These are phyloP conservation scores for Cladophialophora chaetospira DNA, from an alignment of 2,329 filamentous ascomycete species.

Conservation along the genomic window DNA sequence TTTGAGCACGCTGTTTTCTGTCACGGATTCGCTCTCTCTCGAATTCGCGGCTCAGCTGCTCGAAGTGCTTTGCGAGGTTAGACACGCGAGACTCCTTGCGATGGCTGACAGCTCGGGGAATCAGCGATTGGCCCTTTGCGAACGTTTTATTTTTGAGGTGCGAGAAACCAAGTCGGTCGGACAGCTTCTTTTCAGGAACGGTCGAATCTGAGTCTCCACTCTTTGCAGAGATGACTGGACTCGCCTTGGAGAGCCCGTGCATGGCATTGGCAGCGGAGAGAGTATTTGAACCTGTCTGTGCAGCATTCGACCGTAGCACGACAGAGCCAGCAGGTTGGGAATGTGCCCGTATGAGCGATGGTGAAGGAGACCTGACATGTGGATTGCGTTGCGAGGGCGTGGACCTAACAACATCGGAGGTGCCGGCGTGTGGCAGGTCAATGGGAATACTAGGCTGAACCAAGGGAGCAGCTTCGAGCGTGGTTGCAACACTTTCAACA, in stretches of 20 bases:
- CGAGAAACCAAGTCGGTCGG: conserved; percentile 68
- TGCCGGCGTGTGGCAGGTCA: conserved; percentile 1
- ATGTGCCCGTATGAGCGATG: conserved; percentile 53
- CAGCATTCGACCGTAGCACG: conserved; percentile 38
- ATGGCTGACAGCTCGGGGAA: conserved; percentile 77
- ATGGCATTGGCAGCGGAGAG: conserved; percentile 30
- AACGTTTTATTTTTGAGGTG: conserved; percentile 62
- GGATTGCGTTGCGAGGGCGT: conserved; percentile 31
- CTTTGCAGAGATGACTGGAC: conserved; percentile 8
- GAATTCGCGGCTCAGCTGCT: conserved; percentile 94
- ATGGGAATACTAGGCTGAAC: not conserved
- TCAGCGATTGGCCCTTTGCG: conserved; percentile 65
- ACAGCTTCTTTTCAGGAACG: conserved; percentile 70
- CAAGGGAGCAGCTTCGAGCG: not conserved
- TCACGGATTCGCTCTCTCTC: conserved; percentile 91
- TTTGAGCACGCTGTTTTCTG: conserved; percentile 76
- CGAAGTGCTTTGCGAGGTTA: conserved; percentile 91
- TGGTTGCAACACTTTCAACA: not conserved
- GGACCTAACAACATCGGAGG: not conserved
- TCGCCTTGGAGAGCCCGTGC: conserved; percentile 27
- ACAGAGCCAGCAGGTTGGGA: conserved; percentile 51
- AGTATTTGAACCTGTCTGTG: conserved; percentile 24
- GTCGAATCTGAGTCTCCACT: conserved; percentile 40
- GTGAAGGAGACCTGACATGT: conserved; percentile 43
- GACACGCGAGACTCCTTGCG: conserved; percentile 78